Percentiles rank a stretch among this genome's conserved stretches.
phyloP scores from a whole-genome alignment of 768 basidiomycete species.

The Amanita muscaria region DNA sequence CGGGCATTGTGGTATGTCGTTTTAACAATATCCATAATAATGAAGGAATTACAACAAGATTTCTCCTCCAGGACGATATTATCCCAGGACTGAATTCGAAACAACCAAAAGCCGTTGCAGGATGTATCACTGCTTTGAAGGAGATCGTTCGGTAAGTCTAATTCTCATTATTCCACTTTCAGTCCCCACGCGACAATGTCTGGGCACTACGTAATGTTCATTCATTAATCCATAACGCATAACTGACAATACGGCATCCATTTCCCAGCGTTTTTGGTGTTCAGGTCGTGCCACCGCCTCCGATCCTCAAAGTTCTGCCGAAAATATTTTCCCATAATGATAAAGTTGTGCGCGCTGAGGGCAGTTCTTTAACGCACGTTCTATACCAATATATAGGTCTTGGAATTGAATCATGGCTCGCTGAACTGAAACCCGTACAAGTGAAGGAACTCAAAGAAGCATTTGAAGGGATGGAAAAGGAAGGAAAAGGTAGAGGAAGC shows the following conservation, averaged over 20 bases:
- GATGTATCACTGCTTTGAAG: slow-evolving; percentile 65
- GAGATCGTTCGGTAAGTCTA: slow-evolving; percentile 72
- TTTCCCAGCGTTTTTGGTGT: slow-evolving; percentile 64
- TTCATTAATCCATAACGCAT: neutral
- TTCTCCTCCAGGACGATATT: slow-evolving; percentile 51
- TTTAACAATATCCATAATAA: slow-evolving; percentile 3
- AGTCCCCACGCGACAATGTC: neutral
- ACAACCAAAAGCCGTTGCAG: slow-evolving; percentile 89
- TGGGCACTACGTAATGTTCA: too few species aligned
- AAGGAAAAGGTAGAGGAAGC: slow-evolving; percentile 77
- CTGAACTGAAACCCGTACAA: slow-evolving; percentile 93
- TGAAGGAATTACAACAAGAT: slow-evolving; percentile 8
- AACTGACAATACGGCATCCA: neutral
- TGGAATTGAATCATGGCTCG: slow-evolving; percentile 75
- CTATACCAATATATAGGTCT: slow-evolving; percentile 84
- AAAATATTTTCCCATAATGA: slow-evolving; percentile 95
- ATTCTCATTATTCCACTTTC: neutral
- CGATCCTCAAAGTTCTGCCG: slow-evolving; percentile 78
- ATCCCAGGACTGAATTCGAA: slow-evolving; percentile 83
- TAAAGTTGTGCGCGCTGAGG: slow-evolving; percentile 92
- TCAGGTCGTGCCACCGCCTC: slow-evolving; percentile 62
- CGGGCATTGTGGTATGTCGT: slow-evolving; percentile 78
- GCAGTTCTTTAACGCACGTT: slow-evolving; percentile 60
- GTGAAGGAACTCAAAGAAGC: slow-evolving; percentile 91
- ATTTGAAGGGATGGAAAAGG: slow-evolving; percentile 76